Evolutionary conservation across 1,139 yeast genomes (phyloP), one percentile per base, ranked within the genome.

Genomic region (Candida frijolesensis): DNA sequence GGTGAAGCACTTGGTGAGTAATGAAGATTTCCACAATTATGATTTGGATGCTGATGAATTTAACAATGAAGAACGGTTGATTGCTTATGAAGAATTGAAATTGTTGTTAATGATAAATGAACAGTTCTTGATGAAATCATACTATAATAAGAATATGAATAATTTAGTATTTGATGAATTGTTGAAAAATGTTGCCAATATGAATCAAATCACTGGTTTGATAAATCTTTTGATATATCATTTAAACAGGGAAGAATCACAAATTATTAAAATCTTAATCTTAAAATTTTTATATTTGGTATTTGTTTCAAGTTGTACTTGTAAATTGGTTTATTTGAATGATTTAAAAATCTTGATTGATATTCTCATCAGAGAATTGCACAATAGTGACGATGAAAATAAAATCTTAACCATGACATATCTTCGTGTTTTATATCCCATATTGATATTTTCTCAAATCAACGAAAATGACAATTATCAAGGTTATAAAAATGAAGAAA

Each of bases 331-430:
- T 48, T 94, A 94, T 64, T 74, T 89, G 54, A 94, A 94, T 62
- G 99, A 94, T 65, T 70, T 92, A 52, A 84, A 87, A 60, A 96
- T 94, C 5, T 77, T 94, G 53, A 83, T 88, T n/a, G 97, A 91
- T 58, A 90, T 94, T 8, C 76, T 92, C 49, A 77, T 91, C 4
- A 72, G 98, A 51, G 97, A 92, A 64, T 74, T 92, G 50, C 80
- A 82, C 56, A 84, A 91, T 62, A 83, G 78, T 38, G 72, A 68
- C 51, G 80, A 81, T 40, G 91, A 85, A 55, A 75, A 81, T 45
- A 55, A 68, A 43, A 60, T 71, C 16, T 71, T 91, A 47, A 78
- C 90, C 41, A 82, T 88, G 57, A 88, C 96, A 0, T 90, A 87
- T 59, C 68, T 92, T 44, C 78, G 96, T 53, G 94, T 91, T 1